Percentiles rank a stretch among this genome's conserved stretches.
phyloP scores from a whole-genome alignment of 768 basidiomycete genomes.

The Rhodotorula graminis region DNA sequence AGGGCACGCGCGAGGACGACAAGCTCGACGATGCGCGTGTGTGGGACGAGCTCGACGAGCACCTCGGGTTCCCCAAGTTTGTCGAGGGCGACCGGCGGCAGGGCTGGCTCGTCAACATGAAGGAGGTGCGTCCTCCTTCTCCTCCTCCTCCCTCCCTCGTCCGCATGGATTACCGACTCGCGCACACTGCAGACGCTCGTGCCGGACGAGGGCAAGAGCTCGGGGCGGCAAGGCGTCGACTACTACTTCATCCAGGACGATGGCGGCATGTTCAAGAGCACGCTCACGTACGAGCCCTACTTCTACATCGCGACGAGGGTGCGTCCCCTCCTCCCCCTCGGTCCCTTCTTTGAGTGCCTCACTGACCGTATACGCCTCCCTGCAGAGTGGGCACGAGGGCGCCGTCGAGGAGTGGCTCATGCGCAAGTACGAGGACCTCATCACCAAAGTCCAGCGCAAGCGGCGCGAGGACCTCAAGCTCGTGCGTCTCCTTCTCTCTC shows the following conservation, averaged over 20 bases:
- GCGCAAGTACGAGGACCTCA: conserved; percentile 84
- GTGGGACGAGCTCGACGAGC: conserved; percentile 83
- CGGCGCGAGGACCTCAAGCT: conserved; percentile 89
- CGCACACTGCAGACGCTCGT: conserved; percentile 66
- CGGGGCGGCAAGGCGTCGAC: conserved; percentile 84
- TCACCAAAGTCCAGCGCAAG: conserved; percentile 70
- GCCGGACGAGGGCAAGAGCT: conserved; percentile 76
- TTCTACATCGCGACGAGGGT: conserved; percentile 91
- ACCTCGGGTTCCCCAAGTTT: conserved; percentile 76
- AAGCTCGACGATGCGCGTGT: conserved; percentile 27
- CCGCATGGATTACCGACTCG: not conserved
- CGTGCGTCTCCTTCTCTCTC: conserved; percentile 41
- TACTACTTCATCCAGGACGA: conserved; percentile 98
- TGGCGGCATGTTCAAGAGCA: conserved; percentile 92
- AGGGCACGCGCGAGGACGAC: conserved; percentile 27
- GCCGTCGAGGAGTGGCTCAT: conserved; percentile 91
- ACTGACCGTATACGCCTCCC: too few species aligned
- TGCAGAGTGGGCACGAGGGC: conserved; percentile 74
- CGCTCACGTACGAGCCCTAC: conserved; percentile 87
- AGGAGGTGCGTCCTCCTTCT: conserved; percentile 62
- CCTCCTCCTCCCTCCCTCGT: too few species aligned
- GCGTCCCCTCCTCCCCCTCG: conserved; percentile 49
- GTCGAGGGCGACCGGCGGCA: conserved; percentile 72
- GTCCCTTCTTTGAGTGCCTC: not conserved
- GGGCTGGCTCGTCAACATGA: conserved; percentile 99